Percentiles rank a stretch among this genome's conserved stretches.
Conservation (phyloP, 352 stramenopile species). For the Achlya hypogyna region DNA sequence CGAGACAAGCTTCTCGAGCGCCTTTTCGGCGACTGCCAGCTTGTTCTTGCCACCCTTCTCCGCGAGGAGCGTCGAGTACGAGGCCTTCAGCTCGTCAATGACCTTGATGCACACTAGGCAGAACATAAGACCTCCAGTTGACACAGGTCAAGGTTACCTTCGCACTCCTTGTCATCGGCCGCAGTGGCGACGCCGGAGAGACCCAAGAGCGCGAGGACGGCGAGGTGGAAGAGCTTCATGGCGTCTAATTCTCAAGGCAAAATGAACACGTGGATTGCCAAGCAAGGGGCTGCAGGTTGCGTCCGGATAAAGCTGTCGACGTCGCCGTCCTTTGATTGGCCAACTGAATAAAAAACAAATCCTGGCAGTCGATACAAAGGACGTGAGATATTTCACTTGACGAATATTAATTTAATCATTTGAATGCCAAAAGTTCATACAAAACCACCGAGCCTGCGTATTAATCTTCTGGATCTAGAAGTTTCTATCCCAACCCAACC, state of each 20-base stretch:
- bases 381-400: no score
- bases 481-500: neutral
- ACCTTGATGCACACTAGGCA: constrained; percentile 84
- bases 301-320: constrained; percentile 5
- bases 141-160: constrained; percentile 47
- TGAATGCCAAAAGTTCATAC: neutral
- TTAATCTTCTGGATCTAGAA: neutral
- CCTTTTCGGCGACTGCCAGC: constrained; percentile 64
- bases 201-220: constrained; percentile 44
- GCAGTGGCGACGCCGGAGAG: constrained; percentile 29
- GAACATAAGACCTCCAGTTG: neutral
- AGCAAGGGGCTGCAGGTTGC: neutral
- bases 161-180: constrained; percentile 78
- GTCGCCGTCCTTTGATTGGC: neutral
- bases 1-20: constrained; percentile 77
- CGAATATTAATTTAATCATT: constrained; percentile 3
- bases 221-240: constrained; percentile 17
- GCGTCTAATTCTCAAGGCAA: neutral
- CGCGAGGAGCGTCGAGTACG: constrained; percentile 51
- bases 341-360: neutral
- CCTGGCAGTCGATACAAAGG: no score
- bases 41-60: constrained; percentile 72
- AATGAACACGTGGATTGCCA: constrained; percentile 20
- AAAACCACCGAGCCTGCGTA: neutral
- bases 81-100: constrained; percentile 74